Percentiles rank a stretch among this genome's conserved stretches.
Evolutionary conservation across 2,329 filamentous ascomycete species (phyloP).

Genomic region (Pestalotiopsis fici): DNA sequence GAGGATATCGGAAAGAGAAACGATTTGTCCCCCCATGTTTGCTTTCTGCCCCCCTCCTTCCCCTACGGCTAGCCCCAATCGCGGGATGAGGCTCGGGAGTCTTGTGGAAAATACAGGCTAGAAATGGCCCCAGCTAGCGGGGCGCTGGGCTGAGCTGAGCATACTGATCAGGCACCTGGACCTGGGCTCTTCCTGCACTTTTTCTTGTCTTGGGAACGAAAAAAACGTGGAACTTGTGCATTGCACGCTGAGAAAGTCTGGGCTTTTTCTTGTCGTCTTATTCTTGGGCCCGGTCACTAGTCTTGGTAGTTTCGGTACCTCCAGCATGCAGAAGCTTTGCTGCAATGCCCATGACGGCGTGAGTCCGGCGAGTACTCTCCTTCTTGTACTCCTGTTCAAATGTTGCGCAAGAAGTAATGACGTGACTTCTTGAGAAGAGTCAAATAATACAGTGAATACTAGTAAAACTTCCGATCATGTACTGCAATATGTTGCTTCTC

Average conservation of each 20-base stretch:
- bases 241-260: background rate
- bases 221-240: constrained; percentile 4
- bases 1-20: constrained; percentile 5
- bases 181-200: background rate
- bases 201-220: background rate
- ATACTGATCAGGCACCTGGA: background rate
- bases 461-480: background rate
- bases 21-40: constrained; percentile 1
- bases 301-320: background rate
- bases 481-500: background rate
- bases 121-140: background rate
- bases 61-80: background rate
- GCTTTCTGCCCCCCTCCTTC: background rate
- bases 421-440: background rate
- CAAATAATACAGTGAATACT: background rate
- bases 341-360: background rate
- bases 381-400: background rate
- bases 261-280: background rate
- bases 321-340: background rate
- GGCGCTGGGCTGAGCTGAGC: background rate
- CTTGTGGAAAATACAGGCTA: background rate
- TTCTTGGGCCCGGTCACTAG: background rate
- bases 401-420: background rate
- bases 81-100: constrained; percentile 8
- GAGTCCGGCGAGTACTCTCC: background rate